These are phyloP conservation scores for Brassica incana DNA, from an alignment of 345 rosid species.

Conservation along the genomic window DNA sequence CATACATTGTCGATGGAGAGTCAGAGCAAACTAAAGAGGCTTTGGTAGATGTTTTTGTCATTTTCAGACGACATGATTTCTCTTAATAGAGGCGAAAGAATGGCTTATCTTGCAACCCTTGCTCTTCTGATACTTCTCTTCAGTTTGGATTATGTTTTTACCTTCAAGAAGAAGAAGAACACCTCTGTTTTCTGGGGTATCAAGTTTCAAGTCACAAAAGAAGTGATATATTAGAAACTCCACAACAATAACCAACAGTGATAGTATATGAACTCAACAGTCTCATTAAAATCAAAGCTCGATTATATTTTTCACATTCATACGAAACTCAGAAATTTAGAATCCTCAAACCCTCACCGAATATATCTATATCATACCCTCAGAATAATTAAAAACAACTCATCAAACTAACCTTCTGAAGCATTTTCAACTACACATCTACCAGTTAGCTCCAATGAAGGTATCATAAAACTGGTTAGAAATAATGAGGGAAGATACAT, in stretches of 20 bases:
- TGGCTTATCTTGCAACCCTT: background rate
- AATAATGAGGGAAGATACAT: background rate
- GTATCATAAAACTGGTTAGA: background rate
- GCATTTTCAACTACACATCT: conserved; percentile 38
- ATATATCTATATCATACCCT: background rate
- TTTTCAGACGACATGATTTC: background rate
- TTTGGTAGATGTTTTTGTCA: too few species aligned
- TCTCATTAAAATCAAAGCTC: background rate
- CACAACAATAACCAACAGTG: background rate
- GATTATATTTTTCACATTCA: background rate
- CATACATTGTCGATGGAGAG: background rate
- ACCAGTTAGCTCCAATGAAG: background rate
- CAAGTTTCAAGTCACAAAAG: background rate
- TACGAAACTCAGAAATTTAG: background rate
- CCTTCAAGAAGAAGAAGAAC: background rate
- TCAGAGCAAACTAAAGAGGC: too few species aligned
- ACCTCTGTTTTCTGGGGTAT: background rate
- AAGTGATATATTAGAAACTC: background rate
- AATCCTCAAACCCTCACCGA: background rate
- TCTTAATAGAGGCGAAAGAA: background rate
- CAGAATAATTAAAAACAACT: background rate
- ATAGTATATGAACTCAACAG: background rate
- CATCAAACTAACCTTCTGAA: conserved; percentile 54
- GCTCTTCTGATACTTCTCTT: background rate
- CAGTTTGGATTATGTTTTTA: background rate